Evolutionary conservation across 176 grass and related monocot genomes (phyloP).

Genomic region (Ampelocalamus luodianensis): DNA sequence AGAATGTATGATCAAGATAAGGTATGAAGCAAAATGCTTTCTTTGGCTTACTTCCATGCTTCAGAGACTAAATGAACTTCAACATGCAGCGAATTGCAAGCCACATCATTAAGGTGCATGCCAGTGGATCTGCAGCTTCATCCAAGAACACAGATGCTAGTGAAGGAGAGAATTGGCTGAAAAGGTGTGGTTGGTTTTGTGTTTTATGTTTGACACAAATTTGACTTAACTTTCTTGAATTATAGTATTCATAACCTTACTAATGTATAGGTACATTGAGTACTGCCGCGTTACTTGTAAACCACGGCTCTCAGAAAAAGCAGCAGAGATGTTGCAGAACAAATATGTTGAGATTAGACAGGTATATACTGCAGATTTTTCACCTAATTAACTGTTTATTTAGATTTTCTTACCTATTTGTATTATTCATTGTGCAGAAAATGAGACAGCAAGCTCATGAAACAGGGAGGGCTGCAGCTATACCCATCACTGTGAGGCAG

Average conservation of each 20-base stretch:
- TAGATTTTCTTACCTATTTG: neutral
- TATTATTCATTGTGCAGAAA: slow-evolving; percentile 64
- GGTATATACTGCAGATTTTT: slow-evolving; percentile 45
- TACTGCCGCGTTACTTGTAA: slow-evolving; percentile 83
- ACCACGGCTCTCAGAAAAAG: slow-evolving; percentile 87
- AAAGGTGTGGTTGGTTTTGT: slow-evolving; percentile 50
- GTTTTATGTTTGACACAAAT: slow-evolving; percentile 28
- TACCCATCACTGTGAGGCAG: slow-evolving; percentile 98
- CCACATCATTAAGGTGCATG: slow-evolving; percentile 97
- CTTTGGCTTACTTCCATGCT: neutral
- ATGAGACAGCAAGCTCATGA: slow-evolving; percentile 97
- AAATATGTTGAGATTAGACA: slow-evolving; percentile 99
- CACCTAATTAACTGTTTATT: neutral
- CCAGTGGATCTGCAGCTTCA: slow-evolving; percentile 68
- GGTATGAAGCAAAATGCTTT: slow-evolving; percentile 51
- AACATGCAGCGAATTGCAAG: slow-evolving; percentile 70
- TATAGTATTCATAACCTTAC: slow-evolving; percentile 12
- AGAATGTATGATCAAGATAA: slow-evolving; percentile 93
- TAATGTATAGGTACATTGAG: slow-evolving; percentile 74
- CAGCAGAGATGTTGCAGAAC: slow-evolving; percentile 92
- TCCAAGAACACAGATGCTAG: slow-evolving; percentile 53
- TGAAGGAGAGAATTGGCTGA: slow-evolving; percentile 98
- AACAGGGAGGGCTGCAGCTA: slow-evolving; percentile 77
- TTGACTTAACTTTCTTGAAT: slow-evolving; percentile 19
- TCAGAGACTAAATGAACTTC: slow-evolving; percentile 13